Percentiles rank a stretch among this genome's conserved stretches.
phyloP scores from a whole-genome alignment of 345 rosid genomes.

The Bruguiera gymnorhiza region DNA sequence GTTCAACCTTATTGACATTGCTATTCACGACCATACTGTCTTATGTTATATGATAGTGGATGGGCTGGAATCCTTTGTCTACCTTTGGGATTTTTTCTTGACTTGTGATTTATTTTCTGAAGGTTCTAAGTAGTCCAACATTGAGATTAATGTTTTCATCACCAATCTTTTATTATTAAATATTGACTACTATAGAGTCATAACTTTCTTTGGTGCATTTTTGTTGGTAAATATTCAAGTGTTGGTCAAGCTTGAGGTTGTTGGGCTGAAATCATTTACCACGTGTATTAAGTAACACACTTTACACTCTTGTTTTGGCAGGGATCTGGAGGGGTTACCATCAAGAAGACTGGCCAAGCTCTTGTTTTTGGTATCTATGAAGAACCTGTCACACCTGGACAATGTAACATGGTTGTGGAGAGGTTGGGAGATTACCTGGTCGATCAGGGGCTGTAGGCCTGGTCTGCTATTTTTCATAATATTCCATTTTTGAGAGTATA shows the following conservation, averaged over 20 bases:
- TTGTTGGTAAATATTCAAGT: no score
- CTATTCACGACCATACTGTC: no score
- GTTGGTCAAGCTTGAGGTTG: not conserved
- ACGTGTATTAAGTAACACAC: not conserved
- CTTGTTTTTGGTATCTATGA: slow-evolving; percentile 68
- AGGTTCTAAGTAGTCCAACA: no score
- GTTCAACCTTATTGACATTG: not conserved
- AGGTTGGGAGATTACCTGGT: slow-evolving; percentile 84
- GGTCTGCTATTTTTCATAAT: not conserved
- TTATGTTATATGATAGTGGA: no score
- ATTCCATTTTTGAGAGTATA: slow-evolving; percentile 9
- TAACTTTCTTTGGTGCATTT: no score
- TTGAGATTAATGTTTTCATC: no score
- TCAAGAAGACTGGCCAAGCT: slow-evolving; percentile 79
- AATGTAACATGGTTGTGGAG: slow-evolving; percentile 86
- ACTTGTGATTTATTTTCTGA: no score
- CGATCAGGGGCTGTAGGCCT: slow-evolving; percentile 63
- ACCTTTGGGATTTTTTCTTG: no score
- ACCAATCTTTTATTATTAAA: no score
- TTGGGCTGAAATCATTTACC: not conserved
- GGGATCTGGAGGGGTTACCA: slow-evolving; percentile 69
- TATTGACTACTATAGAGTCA: no score
- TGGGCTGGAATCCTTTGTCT: no score
- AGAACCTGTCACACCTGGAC: slow-evolving; percentile 82
- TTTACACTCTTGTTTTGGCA: not conserved